Conservation (phyloP, 768 basidiomycete genomes). For the Lentinula boryana region DNA sequence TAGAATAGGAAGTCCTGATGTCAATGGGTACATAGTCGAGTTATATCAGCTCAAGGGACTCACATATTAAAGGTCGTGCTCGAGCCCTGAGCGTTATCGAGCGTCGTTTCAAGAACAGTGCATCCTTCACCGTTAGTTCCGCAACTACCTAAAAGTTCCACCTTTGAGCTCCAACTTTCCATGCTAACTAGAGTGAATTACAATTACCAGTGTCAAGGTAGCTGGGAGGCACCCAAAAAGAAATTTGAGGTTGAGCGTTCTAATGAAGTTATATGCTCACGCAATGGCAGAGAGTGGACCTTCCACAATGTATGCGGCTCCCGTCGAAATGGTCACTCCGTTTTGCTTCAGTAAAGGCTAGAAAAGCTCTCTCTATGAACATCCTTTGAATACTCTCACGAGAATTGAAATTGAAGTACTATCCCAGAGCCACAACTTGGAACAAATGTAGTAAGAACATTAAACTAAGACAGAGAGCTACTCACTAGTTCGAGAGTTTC, state of each 20-base stretch:
- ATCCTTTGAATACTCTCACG: too few relatives aligned
- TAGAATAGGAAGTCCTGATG: conserved; percentile 24
- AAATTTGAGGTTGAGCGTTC: background rate
- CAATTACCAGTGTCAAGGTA: background rate
- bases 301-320: conserved; percentile 18
- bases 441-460: too few relatives aligned
- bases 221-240: background rate
- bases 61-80: conserved; percentile 27
- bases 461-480: background rate
- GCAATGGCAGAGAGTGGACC: conserved; percentile 26
- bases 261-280: conserved; percentile 11
- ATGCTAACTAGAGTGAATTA: background rate
- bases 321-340: conserved; percentile 20
- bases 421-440: background rate
- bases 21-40: background rate
- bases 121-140: conserved; percentile 27
- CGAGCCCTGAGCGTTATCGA: conserved; percentile 23
- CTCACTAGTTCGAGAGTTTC: background rate
- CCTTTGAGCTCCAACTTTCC: background rate
- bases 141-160: conserved; percentile 17
- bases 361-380: too few relatives aligned
- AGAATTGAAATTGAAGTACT: background rate
- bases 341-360: conserved; percentile 12
- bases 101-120: conserved; percentile 8
- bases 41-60: conserved; percentile 14